These are phyloP conservation scores for Ophiosphaerella narmari DNA, from an alignment of 2,329 filamentous ascomycete genomes.

Conservation along the genomic window DNA sequence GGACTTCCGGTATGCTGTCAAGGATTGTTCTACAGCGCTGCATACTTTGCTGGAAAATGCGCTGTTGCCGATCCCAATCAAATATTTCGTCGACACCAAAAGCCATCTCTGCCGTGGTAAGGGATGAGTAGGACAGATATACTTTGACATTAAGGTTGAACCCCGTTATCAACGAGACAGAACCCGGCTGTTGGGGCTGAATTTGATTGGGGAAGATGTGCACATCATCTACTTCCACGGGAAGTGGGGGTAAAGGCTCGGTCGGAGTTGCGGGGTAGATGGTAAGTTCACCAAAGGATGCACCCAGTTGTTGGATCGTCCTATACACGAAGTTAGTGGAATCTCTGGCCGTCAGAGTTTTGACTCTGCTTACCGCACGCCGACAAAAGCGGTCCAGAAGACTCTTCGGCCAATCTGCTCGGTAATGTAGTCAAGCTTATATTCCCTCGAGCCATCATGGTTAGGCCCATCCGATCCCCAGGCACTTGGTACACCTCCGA, in stretches of 20 bases:
- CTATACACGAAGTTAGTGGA: conserved; percentile 47
- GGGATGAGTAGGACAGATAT: conserved; percentile 77
- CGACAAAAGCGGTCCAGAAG: conserved; percentile 83
- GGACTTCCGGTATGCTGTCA: conserved; percentile 68
- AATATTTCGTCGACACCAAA: conserved; percentile 79
- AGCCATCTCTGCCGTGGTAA: conserved; percentile 79
- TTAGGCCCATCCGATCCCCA: conserved; percentile 44
- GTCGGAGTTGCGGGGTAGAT: conserved; percentile 77
- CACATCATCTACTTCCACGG: conserved; percentile 81
- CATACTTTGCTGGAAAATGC: conserved; percentile 72
- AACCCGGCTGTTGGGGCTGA: conserved; percentile 68
- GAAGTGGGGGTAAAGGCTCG: conserved; percentile 77
- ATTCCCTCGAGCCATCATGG: conserved; percentile 43
- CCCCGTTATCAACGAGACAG: conserved; percentile 72
- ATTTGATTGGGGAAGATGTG: conserved; percentile 75
- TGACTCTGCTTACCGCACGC: conserved; percentile 65
- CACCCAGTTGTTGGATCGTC: conserved; percentile 77
- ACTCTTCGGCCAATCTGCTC: conserved; percentile 63
- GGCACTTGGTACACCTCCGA: conserved; percentile 40
- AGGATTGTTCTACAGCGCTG: conserved; percentile 71
- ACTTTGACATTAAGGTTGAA: conserved; percentile 81
- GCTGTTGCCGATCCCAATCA: conserved; percentile 76
- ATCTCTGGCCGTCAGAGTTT: conserved; percentile 69
- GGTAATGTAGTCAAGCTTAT: conserved; percentile 51
- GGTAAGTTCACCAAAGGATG: conserved; percentile 70